These are phyloP conservation scores for Fraxinus dipetala DNA, from an alignment of 305 asterid genomes.

Conservation along the genomic window DNA sequence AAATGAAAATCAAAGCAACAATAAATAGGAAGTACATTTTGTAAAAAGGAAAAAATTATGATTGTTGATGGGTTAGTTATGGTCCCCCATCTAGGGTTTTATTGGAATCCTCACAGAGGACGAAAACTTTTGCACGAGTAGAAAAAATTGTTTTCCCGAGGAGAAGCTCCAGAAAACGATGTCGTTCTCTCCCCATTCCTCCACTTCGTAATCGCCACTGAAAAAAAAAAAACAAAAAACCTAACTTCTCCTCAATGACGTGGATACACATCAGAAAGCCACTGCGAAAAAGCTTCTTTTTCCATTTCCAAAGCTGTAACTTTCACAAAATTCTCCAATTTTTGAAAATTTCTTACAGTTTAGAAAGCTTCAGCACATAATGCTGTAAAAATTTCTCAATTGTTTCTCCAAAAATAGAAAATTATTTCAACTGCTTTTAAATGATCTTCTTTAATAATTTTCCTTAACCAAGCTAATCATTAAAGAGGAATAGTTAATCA, in stretches of 20 bases:
- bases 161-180: background rate
- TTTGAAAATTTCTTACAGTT: background rate
- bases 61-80: constrained; percentile 21
- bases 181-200: background rate
- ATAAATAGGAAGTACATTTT: background rate
- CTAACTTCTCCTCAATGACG: background rate
- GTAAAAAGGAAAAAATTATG: background rate
- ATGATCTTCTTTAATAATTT: background rate
- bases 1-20: background rate
- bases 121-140: constrained; percentile 17
- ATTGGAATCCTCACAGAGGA: constrained; percentile 22
- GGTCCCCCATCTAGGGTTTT: constrained; percentile 28
- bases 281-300: background rate
- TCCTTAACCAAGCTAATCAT: background rate
- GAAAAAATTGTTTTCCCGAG: constrained; percentile 9
- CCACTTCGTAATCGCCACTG: background rate
- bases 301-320: background rate
- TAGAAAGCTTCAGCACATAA: background rate
- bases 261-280: background rate
- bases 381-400: background rate
- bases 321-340: background rate
- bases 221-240: background rate
- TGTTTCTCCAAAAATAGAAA: background rate
- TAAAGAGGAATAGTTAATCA: background rate
- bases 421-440: background rate